Evolutionary conservation across 2,329 filamentous ascomycete species (phyloP).

Genomic region (Penicillium sclerotiorum): DNA sequence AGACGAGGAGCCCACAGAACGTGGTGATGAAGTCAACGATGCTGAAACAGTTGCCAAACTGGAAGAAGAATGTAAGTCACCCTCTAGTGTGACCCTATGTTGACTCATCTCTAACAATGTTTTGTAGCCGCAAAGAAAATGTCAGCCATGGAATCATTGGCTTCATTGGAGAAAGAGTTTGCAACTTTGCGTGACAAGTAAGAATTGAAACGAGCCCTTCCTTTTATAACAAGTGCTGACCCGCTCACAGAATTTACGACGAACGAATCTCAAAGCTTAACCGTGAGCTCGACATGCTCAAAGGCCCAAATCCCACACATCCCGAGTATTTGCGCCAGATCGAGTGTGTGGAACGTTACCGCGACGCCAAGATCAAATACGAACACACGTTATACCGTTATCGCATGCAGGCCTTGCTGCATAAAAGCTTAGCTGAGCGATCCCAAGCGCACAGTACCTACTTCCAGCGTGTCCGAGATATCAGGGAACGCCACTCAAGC

Average conservation of each 20-base stretch:
- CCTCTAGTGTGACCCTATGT: not conserved
- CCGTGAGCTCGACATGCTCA: constrained; percentile 63
- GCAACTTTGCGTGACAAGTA: constrained; percentile 72
- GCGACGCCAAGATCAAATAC: constrained; percentile 76
- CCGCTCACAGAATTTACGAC: constrained; percentile 70
- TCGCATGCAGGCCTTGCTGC: constrained; percentile 71
- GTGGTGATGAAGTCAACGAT: constrained; percentile 49
- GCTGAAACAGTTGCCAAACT: constrained; percentile 49
- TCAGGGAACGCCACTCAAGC: constrained; percentile 77
- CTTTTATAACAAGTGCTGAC: constrained; percentile 14
- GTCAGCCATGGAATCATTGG: constrained; percentile 76
- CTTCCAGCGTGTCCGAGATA: constrained; percentile 81
- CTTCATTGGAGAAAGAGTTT: constrained; percentile 85
- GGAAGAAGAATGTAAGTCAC: constrained; percentile 56
- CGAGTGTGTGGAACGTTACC: constrained; percentile 78
- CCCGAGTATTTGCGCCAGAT: constrained; percentile 90
- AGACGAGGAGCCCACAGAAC: constrained; percentile 52
- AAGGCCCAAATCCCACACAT: constrained; percentile 67
- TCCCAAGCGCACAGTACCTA: constrained; percentile 88
- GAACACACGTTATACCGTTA: constrained; percentile 74
- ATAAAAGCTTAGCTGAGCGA: constrained; percentile 76
- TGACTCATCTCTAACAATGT: not conserved
- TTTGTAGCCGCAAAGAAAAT: constrained; percentile 74
- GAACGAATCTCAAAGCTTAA: constrained; percentile 84
- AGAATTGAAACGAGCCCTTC: constrained; percentile 17